Conservation (phyloP, 306 rosid species). For the Ochetophila trinervis region DNA sequence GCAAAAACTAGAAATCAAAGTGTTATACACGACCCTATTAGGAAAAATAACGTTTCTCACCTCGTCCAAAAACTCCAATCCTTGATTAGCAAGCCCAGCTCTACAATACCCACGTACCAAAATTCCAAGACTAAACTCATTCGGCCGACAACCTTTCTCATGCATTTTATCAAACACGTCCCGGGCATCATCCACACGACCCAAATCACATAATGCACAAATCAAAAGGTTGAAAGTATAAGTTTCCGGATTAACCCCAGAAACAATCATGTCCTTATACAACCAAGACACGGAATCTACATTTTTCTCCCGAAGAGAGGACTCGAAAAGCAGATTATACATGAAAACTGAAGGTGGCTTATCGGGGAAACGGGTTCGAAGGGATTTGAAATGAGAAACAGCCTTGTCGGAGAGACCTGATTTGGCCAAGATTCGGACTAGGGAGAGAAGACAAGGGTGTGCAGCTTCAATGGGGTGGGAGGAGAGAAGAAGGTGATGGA, state of each 20-base stretch:
- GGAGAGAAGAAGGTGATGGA: constrained; percentile 41
- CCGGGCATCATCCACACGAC: constrained; percentile 51
- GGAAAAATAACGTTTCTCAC: constrained; percentile 24
- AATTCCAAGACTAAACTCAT: constrained; percentile 66
- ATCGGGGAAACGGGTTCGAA: constrained; percentile 53
- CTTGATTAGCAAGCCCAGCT: constrained; percentile 41
- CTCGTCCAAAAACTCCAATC: constrained; percentile 48
- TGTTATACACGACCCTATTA: constrained; percentile 64
- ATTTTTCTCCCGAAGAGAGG: constrained; percentile 35
- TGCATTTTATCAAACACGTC: constrained; percentile 79
- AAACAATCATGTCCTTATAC: constrained; percentile 69
- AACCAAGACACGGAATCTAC: constrained; percentile 51
- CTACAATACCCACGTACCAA: constrained; percentile 82
- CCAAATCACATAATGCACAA: constrained; percentile 46
- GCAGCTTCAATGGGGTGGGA: constrained; percentile 42
- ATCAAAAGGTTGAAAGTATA: constrained; percentile 75
- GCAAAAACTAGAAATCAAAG: constrained; percentile 77
- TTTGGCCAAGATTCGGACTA: constrained; percentile 42
- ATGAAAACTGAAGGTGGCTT: constrained; percentile 42
- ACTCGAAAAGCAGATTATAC: constrained; percentile 63
- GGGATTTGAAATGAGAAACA: constrained; percentile 54
- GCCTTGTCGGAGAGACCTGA: constrained; percentile 45
- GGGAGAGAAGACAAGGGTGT: constrained; percentile 41
- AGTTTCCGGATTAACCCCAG: constrained; percentile 61
- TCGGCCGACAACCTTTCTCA: constrained; percentile 67